A percentile compares a stretch with the other conserved stretches of the same genome.
These are phyloP conservation scores for Penicillium waksmanii DNA, from an alignment of 495 filamentous ascomycete species.

Conservation along the genomic window DNA sequence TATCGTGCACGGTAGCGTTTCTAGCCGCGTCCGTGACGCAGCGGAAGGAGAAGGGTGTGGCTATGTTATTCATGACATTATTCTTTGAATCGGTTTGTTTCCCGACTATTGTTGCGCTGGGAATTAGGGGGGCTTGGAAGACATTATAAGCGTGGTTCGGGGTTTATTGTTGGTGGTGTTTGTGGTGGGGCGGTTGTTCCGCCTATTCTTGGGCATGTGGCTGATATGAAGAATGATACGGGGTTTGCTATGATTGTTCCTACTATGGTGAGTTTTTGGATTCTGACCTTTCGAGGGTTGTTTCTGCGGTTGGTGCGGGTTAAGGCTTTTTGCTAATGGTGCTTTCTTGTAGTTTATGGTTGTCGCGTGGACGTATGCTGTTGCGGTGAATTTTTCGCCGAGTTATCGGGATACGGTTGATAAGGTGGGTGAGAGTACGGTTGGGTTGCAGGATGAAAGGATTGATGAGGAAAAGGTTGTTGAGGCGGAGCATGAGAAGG, in stretches of 20 bases:
- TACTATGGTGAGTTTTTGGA: constrained; percentile 45
- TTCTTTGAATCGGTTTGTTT: constrained; percentile 68
- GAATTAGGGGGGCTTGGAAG: constrained; percentile 61
- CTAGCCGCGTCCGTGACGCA: constrained; percentile 40
- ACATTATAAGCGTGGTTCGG: constrained; percentile 61
- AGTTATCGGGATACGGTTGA: constrained; percentile 62
- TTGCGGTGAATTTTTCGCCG: constrained; percentile 67
- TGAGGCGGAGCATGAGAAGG: constrained; percentile 11
- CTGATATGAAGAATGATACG: constrained; percentile 51
- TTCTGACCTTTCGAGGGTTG: neutral
- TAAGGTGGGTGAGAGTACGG: constrained; percentile 55
- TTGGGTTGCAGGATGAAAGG: constrained; percentile 47
- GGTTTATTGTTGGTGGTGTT: constrained; percentile 61
- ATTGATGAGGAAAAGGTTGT: constrained; percentile 34
- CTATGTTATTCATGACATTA: constrained; percentile 57
- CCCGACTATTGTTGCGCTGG: constrained; percentile 65
- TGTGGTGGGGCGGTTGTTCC: constrained; percentile 59
- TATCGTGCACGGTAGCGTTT: constrained; percentile 44
- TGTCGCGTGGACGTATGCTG: constrained; percentile 59
- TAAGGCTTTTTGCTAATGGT: neutral
- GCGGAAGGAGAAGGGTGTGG: constrained; percentile 48
- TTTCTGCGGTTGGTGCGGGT: neutral
- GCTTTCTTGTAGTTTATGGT: constrained; percentile 45
- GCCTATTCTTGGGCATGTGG: constrained; percentile 51
- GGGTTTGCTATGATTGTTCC: constrained; percentile 61